Percentiles rank a stretch among this genome's conserved stretches.
Conservation (phyloP, 2,329 filamentous ascomycete species). For the Clarireedia homoeocarpa region DNA sequence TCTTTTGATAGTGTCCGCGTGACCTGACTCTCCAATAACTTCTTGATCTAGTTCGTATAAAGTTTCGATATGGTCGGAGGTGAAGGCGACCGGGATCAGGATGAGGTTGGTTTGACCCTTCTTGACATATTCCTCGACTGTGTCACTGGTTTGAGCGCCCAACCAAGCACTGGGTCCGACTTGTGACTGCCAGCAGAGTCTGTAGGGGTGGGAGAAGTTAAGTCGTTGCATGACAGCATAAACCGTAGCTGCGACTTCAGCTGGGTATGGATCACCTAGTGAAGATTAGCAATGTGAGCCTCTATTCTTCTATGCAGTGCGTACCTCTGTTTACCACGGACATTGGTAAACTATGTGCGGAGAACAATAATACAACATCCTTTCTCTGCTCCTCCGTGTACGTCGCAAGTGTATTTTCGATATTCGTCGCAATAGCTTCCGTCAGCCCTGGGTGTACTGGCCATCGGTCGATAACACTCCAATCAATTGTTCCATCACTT, state of each 20-base stretch:
- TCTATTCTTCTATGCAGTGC: conserved; percentile 15
- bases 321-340: conserved; percentile 85
- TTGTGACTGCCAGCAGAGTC: conserved; percentile 96
- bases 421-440: conserved; percentile 87
- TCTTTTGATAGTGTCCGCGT: conserved; percentile 74
- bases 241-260: conserved; percentile 91
- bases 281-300: conserved; percentile 10
- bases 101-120: conserved; percentile 88
- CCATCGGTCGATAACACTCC: conserved; percentile 98
- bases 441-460: conserved; percentile 85
- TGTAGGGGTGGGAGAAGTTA: conserved; percentile 81
- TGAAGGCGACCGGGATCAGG: conserved; percentile 93
- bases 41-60: conserved; percentile 90
- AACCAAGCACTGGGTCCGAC: conserved; percentile 94
- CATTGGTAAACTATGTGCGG: conserved; percentile 95
- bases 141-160: conserved; percentile 83
- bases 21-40: conserved; percentile 81
- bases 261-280: conserved; percentile 82
- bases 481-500: conserved; percentile 67
- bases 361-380: conserved; percentile 82
- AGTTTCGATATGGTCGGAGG: conserved; percentile 98
- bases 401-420: conserved; percentile 73
- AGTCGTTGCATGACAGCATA: conserved; percentile 93
- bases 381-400: conserved; percentile 77
- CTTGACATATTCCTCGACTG: conserved; percentile 80